These are phyloP conservation scores for Yarrowia divulgata DNA, from an alignment of 805 yeast genomes.

Conservation along the genomic window DNA sequence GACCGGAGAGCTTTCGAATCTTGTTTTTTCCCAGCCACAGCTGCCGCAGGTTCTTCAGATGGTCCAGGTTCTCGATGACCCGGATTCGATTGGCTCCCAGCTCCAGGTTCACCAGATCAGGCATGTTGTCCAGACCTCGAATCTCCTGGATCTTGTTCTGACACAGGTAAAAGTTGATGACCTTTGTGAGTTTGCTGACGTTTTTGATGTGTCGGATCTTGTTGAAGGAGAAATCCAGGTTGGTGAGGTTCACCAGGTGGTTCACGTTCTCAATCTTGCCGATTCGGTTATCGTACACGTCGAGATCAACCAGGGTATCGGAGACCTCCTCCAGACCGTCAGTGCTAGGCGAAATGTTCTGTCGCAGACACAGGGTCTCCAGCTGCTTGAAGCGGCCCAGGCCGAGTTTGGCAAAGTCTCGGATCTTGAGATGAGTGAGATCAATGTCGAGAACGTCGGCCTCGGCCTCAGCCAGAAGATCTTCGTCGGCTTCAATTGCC, in stretches of 20 bases:
- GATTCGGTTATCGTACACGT: slow-evolving; percentile 90
- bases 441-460: slow-evolving; percentile 61
- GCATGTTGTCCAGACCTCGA: slow-evolving; percentile 65
- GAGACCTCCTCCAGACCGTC: slow-evolving; percentile 70
- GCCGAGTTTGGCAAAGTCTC: slow-evolving; percentile 57
- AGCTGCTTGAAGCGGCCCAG: slow-evolving; percentile 54
- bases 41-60: slow-evolving; percentile 66
- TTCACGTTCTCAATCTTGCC: slow-evolving; percentile 73
- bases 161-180: slow-evolving; percentile 80
- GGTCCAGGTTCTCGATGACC: slow-evolving; percentile 59
- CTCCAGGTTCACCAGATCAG: slow-evolving; percentile 72
- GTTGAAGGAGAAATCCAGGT: slow-evolving; percentile 86
- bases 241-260: slow-evolving; percentile 62
- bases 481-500: slow-evolving; percentile 64
- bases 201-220: slow-evolving; percentile 86
- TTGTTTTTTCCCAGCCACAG: slow-evolving; percentile 93
- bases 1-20: slow-evolving; percentile 68
- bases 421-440: slow-evolving; percentile 64
- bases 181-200: slow-evolving; percentile 63
- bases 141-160: slow-evolving; percentile 84
- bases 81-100: slow-evolving; percentile 87
- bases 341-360: slow-evolving; percentile 79
- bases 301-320: slow-evolving; percentile 72
- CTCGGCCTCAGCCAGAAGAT: slow-evolving; percentile 58
- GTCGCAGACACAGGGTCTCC: slow-evolving; percentile 72